Evolutionary conservation across 495 filamentous ascomycete species (phyloP).

Genomic region (Neurospora sp.): DNA sequence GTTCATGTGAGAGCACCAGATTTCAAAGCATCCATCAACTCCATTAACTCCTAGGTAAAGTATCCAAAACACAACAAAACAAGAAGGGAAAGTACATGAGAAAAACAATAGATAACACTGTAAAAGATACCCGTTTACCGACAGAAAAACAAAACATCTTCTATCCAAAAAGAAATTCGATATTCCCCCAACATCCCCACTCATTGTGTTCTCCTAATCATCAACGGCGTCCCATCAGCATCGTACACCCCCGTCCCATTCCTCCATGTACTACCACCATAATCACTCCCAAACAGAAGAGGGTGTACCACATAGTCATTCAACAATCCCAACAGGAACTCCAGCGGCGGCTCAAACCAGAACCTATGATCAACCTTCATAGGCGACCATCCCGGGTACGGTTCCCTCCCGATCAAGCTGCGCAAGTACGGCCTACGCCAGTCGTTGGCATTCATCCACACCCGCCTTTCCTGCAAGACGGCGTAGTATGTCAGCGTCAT

Average conservation of each 20-base stretch:
- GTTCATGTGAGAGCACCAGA: not conserved
- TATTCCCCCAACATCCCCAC: not conserved
- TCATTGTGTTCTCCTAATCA: not conserved
- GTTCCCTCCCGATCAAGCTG: constrained; percentile 1
- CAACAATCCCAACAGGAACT: not conserved
- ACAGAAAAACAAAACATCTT: not conserved
- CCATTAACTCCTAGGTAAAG: not conserved
- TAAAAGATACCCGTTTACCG: not conserved
- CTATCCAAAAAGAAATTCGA: not conserved
- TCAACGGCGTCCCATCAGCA: not conserved
- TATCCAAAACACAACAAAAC: not conserved
- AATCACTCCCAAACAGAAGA: not conserved
- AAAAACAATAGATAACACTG: not conserved
- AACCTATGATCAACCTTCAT: constrained; percentile 7
- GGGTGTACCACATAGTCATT: not conserved
- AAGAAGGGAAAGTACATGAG: not conserved
- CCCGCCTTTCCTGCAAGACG: constrained; percentile 7
- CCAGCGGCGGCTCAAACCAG: not conserved
- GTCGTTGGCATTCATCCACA: constrained; percentile 11
- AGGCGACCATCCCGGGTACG: constrained; percentile 9
- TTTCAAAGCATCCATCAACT: not conserved
- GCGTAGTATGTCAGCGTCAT: constrained; percentile 7
- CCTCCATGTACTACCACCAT: not conserved
- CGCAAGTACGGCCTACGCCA: constrained; percentile 9
- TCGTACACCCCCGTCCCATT: not conserved